Conservation (phyloP, 2,329 filamentous ascomycete genomes). For the Calonectria fujianensis region DNA sequence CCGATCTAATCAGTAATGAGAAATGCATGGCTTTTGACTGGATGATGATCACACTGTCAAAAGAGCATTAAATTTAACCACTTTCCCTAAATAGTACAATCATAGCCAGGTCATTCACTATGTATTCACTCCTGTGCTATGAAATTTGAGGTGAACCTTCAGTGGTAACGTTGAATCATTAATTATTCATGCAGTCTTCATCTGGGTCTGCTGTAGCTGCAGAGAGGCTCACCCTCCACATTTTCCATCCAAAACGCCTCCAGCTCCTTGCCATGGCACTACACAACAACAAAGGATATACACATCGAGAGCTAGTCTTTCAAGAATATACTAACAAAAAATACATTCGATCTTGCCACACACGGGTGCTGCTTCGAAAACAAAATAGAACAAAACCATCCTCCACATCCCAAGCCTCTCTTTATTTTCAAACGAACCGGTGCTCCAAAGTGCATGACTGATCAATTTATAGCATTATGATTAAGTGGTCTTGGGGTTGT, state of each 20-base stretch:
- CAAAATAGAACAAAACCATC: conserved; percentile 3
- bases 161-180: neutral
- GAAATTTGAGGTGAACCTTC: neutral
- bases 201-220: neutral
- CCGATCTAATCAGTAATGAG: conserved; percentile 5
- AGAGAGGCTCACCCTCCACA: neutral
- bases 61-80: neutral
- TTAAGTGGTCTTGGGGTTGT: conserved; percentile 40
- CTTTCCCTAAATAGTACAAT: neutral
- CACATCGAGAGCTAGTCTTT: conserved; percentile 48
- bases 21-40: conserved; percentile 36
- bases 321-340: conserved; percentile 41
- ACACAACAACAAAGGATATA: conserved; percentile 52
- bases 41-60: neutral
- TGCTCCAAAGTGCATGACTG: conserved; percentile 26
- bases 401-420: neutral
- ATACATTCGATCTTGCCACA: conserved; percentile 38
- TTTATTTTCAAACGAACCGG: neutral
- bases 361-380: conserved; percentile 17
- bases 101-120: neutral
- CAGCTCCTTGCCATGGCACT: conserved; percentile 44
- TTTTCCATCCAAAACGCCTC: conserved; percentile 47
- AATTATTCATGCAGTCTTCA: conserved; percentile 7
- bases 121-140: neutral
- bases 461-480: conserved; percentile 38